These are phyloP conservation scores for Calonectria pseudoturangicola DNA, from an alignment of 2,329 filamentous ascomycete genomes.

Conservation along the genomic window DNA sequence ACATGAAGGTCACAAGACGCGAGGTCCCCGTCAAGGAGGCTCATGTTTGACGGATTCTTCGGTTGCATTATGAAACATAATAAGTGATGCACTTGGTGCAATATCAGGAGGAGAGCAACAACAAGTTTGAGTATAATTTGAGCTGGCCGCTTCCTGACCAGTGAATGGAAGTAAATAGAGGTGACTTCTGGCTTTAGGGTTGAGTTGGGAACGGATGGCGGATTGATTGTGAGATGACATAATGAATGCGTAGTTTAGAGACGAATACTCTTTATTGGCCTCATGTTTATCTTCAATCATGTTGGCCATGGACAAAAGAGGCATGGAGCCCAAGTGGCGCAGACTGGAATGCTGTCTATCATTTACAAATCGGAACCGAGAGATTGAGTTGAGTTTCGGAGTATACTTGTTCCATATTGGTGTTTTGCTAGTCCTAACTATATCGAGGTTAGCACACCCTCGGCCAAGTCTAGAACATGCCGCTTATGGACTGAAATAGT, in stretches of 20 bases:
- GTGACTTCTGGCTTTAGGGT: neutral
- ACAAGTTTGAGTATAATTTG: neutral
- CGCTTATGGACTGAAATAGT: neutral
- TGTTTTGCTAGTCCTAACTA: neutral
- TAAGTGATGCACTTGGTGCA: neutral
- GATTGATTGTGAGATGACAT: neutral
- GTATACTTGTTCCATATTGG: neutral
- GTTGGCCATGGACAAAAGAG: neutral
- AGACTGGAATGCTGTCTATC: neutral
- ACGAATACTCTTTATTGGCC: too few species aligned
- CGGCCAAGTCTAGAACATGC: neutral
- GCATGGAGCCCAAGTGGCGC: neutral
- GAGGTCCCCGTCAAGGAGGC: neutral
- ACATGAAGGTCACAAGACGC: neutral
- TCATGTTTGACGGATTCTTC: neutral
- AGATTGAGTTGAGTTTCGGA: neutral
- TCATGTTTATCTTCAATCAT: too few species aligned
- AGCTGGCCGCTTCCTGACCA: neutral
- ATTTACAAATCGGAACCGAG: neutral
- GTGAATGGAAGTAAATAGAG: neutral
- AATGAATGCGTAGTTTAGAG: too few species aligned
- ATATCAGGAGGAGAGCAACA: neutral
- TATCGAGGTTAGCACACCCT: neutral
- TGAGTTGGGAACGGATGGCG: neutral
- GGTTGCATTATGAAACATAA: neutral